Evolutionary conservation across 805 yeast species (phyloP).

Genomic region (Candida rishiriensis): DNA sequence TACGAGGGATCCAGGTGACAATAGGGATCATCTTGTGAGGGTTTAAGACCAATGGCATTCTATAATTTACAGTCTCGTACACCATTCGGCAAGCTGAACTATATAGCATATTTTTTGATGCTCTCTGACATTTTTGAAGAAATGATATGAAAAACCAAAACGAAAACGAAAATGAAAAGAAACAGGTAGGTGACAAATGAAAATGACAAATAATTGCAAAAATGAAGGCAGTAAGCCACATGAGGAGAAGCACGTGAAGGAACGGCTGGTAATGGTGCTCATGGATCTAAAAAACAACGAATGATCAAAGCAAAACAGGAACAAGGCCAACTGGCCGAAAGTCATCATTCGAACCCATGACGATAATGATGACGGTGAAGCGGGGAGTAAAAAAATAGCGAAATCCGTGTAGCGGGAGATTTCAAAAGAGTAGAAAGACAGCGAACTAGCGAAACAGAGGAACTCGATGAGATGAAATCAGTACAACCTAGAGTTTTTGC

Average conservation of each 20-base stretch:
- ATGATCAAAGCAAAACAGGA: not conserved
- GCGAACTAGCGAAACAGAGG: not conserved
- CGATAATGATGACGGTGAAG: not conserved
- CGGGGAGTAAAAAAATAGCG: not conserved
- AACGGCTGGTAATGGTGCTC: not conserved
- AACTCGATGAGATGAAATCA: not conserved
- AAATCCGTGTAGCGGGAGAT: too few species aligned
- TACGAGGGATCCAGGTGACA: too few species aligned
- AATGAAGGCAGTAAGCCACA: not conserved
- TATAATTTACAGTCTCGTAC: too few species aligned
- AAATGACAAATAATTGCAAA: not conserved
- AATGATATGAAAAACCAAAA: not conserved
- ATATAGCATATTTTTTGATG: not conserved
- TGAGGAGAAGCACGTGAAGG: too few species aligned
- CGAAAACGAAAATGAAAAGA: not conserved
- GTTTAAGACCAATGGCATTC: too few species aligned
- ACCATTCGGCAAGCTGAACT: too few species aligned
- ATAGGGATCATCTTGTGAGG: too few species aligned
- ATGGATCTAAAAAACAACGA: not conserved
- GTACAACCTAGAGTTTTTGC: conserved; percentile 1
- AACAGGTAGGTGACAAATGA: not conserved
- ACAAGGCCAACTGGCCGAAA: not conserved
- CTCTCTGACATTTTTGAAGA: not conserved
- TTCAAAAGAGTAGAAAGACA: not conserved
- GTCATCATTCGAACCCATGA: too few species aligned